Percentiles rank a stretch among this genome's conserved stretches.
phyloP scores from a whole-genome alignment of 2,329 filamentous ascomycete genomes.

The Stagonosporopsis cucurbitacearum region DNA sequence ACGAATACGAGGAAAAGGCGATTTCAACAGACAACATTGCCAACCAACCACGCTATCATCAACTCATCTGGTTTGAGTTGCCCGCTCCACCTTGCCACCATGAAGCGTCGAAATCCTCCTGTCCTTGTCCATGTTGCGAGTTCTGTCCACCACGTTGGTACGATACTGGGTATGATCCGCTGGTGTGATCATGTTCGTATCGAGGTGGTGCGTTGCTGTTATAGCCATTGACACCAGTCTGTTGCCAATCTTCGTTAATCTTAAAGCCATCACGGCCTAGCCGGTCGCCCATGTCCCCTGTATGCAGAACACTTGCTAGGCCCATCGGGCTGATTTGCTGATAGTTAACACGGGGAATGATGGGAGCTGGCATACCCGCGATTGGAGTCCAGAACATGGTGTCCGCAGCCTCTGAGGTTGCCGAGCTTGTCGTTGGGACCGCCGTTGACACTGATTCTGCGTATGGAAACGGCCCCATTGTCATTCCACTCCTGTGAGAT shows the following conservation, averaged over 20 bases:
- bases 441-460: conserved; percentile 24
- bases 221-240: conserved; percentile 26
- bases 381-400: conserved; percentile 50
- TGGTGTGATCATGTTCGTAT: conserved; percentile 1
- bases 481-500: conserved; percentile 18
- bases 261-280: conserved; percentile 47
- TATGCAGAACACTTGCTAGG: conserved; percentile 41
- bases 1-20: conserved; percentile 1
- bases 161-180: conserved; percentile 7
- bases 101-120: conserved; percentile 9
- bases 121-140: conserved; percentile 5
- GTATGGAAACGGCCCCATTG: conserved; percentile 25
- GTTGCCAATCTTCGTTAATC: conserved; percentile 35
- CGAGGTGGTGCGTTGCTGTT: neutral
- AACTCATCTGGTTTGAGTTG: conserved; percentile 8
- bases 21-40: neutral
- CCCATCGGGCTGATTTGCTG: conserved; percentile 44
- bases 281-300: conserved; percentile 39
- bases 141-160: conserved; percentile 12
- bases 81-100: conserved; percentile 14
- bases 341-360: conserved; percentile 37
- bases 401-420: conserved; percentile 27
- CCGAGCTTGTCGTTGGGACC: conserved; percentile 20
- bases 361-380: conserved; percentile 49
- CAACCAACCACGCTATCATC: neutral